These are phyloP conservation scores for Podospora didyma DNA, from an alignment of 495 filamentous ascomycete genomes.

Conservation along the genomic window DNA sequence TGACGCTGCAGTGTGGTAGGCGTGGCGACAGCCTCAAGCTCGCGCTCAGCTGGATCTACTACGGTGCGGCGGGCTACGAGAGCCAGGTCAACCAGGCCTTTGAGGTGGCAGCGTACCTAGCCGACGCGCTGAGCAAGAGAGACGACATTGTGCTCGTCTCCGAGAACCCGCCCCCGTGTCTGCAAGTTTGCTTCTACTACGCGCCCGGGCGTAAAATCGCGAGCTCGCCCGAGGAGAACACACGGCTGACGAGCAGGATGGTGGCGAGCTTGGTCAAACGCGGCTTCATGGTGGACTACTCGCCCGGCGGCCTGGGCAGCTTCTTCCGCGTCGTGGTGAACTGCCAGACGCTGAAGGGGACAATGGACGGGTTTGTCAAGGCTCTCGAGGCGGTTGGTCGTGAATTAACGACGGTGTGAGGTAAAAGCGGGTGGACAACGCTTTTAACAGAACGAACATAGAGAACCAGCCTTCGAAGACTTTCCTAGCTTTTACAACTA, in stretches of 20 bases:
- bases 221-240: slow-evolving; percentile 57
- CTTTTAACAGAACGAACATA: no score
- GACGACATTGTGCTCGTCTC: slow-evolving; percentile 67
- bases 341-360: slow-evolving; percentile 63
- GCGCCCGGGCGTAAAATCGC: slow-evolving; percentile 53
- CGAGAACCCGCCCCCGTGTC: slow-evolving; percentile 74
- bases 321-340: slow-evolving; percentile 92
- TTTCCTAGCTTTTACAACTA: no score
- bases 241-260: slow-evolving; percentile 63
- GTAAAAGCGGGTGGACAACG: not conserved
- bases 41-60: slow-evolving; percentile 82
- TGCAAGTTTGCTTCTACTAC: slow-evolving; percentile 95
- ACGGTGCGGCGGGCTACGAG: slow-evolving; percentile 60
- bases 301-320: slow-evolving; percentile 70
- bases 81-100: slow-evolving; percentile 66
- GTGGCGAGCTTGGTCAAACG: slow-evolving; percentile 58
- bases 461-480: no score
- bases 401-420: slow-evolving; percentile 33
- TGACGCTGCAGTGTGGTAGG: slow-evolving; percentile 89
- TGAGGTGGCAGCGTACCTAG: slow-evolving; percentile 61
- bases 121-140: slow-evolving; percentile 47
- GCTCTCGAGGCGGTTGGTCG: slow-evolving; percentile 65
- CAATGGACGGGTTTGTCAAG: slow-evolving; percentile 71
- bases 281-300: slow-evolving; percentile 95
- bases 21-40: slow-evolving; percentile 83